A percentile compares a stretch with the other conserved stretches of the same genome.
phyloP scores from a whole-genome alignment of 345 rosid genomes.

The Eucalyptus polybractea region DNA sequence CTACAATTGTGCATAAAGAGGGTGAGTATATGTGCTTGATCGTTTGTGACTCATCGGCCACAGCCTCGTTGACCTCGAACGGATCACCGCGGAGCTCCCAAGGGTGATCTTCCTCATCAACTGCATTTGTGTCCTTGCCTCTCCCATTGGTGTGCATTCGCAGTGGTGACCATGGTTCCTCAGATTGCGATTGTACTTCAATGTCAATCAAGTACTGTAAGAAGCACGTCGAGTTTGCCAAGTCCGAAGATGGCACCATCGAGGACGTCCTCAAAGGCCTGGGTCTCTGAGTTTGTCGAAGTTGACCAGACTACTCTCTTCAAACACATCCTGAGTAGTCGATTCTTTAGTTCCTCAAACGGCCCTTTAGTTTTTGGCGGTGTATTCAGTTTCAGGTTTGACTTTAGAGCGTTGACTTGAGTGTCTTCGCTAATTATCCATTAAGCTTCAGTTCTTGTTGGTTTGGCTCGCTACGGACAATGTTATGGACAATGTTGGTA shows the following conservation, averaged over 20 bases:
- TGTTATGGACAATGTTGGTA: too few species aligned
- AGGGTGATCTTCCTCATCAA: too few species aligned
- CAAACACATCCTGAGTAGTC: background rate
- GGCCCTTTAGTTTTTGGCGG: background rate
- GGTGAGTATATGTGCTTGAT: too few species aligned
- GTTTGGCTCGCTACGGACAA: too few species aligned
- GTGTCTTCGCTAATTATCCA: background rate
- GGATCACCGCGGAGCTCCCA: too few species aligned
- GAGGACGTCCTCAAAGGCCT: background rate
- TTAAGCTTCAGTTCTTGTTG: background rate
- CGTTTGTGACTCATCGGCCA: too few species aligned
- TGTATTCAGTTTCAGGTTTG: background rate
- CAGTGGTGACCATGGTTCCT: background rate
- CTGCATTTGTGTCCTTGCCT: too few species aligned
- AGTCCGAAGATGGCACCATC: background rate
- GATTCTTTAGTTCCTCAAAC: background rate
- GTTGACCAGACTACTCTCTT: background rate
- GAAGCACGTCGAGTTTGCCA: fast-evolving
- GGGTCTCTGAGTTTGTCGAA: background rate
- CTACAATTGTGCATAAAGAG: too few species aligned
- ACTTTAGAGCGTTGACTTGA: background rate
- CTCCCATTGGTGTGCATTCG: too few species aligned
- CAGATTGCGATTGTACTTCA: background rate
- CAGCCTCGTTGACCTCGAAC: too few species aligned
- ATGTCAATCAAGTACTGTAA: too few species aligned